These are phyloP conservation scores for Picochlorum sp. DNA, from an alignment of 139 green algal genomes.

Conservation along the genomic window DNA sequence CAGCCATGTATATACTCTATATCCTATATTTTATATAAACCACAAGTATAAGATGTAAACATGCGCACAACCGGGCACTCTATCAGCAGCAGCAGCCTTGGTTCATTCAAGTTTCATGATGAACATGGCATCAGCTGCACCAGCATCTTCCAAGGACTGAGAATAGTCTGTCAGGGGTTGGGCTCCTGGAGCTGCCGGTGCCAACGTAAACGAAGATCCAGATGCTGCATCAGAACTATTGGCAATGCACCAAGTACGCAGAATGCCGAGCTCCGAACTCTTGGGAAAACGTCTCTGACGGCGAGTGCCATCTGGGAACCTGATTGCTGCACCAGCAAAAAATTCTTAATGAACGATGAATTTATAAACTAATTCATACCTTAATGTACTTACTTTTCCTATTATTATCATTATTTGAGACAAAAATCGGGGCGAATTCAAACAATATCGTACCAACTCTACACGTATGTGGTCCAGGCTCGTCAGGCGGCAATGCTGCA, in stretches of 20 bases:
- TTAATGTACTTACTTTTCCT: too few species aligned
- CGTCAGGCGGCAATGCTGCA: constrained; percentile 31
- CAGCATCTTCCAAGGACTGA: constrained; percentile 5
- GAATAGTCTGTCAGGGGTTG: constrained; percentile 4
- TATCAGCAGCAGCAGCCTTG: too few species aligned
- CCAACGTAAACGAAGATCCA: constrained; percentile 14
- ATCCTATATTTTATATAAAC: too few species aligned
- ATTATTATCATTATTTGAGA: too few species aligned
- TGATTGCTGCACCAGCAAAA: constrained; percentile 25
- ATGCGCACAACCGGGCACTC: too few species aligned
- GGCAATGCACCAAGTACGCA: constrained; percentile 29
- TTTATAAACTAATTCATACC: too few species aligned
- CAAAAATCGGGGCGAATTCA: neutral
- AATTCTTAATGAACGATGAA: too few species aligned
- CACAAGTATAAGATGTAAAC: too few species aligned
- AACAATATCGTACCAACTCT: constrained; percentile 24
- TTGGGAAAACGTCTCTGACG: constrained; percentile 45
- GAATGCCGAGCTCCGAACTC: constrained; percentile 11
- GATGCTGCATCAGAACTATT: constrained; percentile 13
- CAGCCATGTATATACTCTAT: too few species aligned
- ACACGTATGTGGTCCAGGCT: constrained; percentile 36
- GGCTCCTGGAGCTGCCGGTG: constrained; percentile 3
- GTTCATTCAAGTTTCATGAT: too few species aligned
- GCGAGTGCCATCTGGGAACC: constrained; percentile 47
- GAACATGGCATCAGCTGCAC: constrained; percentile 13